Conservation (phyloP, 208 protist species). For the Trypanosoma cruzi region DNA sequence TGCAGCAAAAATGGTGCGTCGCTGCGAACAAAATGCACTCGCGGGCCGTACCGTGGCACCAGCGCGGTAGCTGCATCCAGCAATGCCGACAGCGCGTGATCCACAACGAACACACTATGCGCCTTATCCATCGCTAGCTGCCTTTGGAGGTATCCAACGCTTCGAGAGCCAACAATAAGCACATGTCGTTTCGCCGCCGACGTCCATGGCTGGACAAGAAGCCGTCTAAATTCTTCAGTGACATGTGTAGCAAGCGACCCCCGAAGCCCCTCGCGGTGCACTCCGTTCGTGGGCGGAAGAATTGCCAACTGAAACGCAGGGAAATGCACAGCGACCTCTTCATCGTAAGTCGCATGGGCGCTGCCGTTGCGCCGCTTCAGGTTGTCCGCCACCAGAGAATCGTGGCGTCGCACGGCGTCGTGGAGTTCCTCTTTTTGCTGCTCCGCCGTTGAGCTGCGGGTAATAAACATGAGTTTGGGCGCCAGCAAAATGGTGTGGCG, state of each 20-base stretch:
- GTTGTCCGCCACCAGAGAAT: slow-evolving; percentile 1
- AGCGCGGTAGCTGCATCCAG: slow-evolving; percentile 41
- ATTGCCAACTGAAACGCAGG: slow-evolving; percentile 51
- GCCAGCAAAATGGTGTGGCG: slow-evolving; percentile 6
- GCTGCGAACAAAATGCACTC: slow-evolving; percentile 70
- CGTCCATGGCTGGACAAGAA: slow-evolving; percentile 31
- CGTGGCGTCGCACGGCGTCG: slow-evolving; percentile 17
- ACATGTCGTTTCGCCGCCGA: slow-evolving; percentile 26
- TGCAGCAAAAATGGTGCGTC: slow-evolving; percentile 78
- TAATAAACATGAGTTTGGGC: slow-evolving; percentile 13
- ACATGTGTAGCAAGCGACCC: slow-evolving; percentile 28
- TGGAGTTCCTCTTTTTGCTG: slow-evolving; percentile 17
- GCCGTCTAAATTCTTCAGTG: slow-evolving; percentile 17
- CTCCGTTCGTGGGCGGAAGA: slow-evolving; percentile 50
- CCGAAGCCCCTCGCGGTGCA: slow-evolving; percentile 44
- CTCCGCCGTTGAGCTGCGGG: slow-evolving; percentile 7
- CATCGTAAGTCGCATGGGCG: slow-evolving; percentile 46
- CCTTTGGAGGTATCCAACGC: slow-evolving; percentile 53
- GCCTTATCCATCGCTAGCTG: slow-evolving; percentile 36
- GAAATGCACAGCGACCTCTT: slow-evolving; percentile 37
- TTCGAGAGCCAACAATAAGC: slow-evolving; percentile 66
- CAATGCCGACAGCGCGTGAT: slow-evolving; percentile 57
- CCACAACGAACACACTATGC: slow-evolving; percentile 60
- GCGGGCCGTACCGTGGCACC: slow-evolving; percentile 23
- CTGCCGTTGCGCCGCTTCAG: not conserved